Evolutionary conservation across 2,329 filamentous ascomycete species (phyloP), one percentile per base, ranked within the genome.

Genomic region (Ophidiomyces ophidiicola): DNA sequence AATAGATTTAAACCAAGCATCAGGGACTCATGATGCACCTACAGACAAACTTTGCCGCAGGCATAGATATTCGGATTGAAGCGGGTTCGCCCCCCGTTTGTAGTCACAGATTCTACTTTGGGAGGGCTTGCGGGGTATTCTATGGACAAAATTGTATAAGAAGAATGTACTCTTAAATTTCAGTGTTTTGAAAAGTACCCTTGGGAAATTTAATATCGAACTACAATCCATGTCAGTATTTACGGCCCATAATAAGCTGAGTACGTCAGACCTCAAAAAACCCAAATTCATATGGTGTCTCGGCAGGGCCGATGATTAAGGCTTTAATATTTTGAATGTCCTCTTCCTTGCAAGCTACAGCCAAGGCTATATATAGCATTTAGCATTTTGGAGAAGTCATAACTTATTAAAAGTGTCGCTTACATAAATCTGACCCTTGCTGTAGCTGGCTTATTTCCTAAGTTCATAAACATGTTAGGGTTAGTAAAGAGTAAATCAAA

Each of bases 41-140:
- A 92, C 76, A 98, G 62, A 66, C 90, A 98, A 41, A 98, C 87
- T 62, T 88, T 92, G 34, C 90, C 90, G 35, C 67, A 76, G 1
- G 86, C 71, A 56, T 98, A 98, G 45, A 98, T 94, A 55, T 98
- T 98, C 3, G 90, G 90, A 53, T 94, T 94, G 68, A 96, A 96
- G 5, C 90, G 78, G 55, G 80, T 86, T 43, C 80, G 71, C 7
- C 88, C 88, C n/a, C 71, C 69, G 55, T 96, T 94, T 1, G 88
- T 98, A 0, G 90, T 96, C 29, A 78, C 71, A 18, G 81, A 79
- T 17, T 69, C 74, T 18, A 80, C 75, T 15, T 51, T 53, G 0
- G 76, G 76, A 4, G 74, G 68, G 44, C 68, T 74, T 42, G 69
- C 74, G 4, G 90, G 90, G 54, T 98, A 98, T 2, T 94, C 86